phyloP scores from a whole-genome alignment of 129 eudicot genomes.

The Heracleum sosnowskyi region DNA sequence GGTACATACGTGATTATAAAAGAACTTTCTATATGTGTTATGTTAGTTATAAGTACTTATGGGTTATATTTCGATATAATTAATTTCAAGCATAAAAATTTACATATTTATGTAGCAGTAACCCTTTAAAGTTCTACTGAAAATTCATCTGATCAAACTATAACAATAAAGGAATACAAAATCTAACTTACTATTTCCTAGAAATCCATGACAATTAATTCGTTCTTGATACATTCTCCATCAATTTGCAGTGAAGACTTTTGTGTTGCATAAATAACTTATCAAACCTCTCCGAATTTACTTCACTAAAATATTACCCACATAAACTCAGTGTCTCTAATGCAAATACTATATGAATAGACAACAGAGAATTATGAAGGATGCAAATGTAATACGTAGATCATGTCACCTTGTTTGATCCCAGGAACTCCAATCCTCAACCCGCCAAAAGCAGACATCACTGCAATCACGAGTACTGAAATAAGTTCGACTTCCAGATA shows the following conservation, averaged over 20 bases:
- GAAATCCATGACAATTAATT: no score
- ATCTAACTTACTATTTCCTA: no score
- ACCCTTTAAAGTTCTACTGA: background rate
- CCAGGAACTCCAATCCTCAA: constrained; percentile 65
- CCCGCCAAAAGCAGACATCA: constrained; percentile 95
- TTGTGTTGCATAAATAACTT: background rate
- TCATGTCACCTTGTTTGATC: constrained; percentile 58
- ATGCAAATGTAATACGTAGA: constrained; percentile 2
- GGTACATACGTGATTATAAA: background rate
- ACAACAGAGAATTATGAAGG: background rate
- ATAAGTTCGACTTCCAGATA: no score
- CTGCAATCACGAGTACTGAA: no score
- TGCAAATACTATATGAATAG: background rate
- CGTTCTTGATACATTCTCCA: no score
- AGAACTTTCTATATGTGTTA: background rate
- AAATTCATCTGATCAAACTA: no score
- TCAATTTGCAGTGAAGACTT: no score
- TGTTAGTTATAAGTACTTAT: background rate
- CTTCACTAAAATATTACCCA: background rate
- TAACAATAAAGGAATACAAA: no score
- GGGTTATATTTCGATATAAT: background rate
- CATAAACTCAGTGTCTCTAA: background rate
- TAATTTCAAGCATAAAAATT: background rate
- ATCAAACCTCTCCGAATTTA: background rate
- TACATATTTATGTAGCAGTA: background rate